A percentile compares a stretch with the other conserved stretches of the same genome.
Conservation (phyloP, 306 rosid species). For the Macrotyloma uniflorum region DNA sequence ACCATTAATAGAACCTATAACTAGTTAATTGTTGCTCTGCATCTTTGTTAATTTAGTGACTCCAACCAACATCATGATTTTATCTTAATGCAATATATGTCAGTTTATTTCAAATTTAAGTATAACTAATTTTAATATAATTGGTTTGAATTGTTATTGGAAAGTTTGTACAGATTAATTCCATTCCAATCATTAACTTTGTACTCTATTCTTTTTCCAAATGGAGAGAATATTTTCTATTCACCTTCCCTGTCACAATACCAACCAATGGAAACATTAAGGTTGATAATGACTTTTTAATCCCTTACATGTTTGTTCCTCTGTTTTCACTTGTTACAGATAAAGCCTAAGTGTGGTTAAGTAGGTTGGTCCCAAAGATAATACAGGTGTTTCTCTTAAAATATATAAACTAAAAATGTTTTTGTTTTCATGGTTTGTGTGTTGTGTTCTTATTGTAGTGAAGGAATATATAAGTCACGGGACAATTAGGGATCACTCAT, state of each 20-base stretch:
- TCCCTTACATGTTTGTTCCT: too few species aligned
- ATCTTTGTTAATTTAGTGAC: background rate
- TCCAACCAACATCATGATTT: background rate
- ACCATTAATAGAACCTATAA: background rate
- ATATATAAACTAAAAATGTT: too few species aligned
- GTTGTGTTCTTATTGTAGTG: background rate
- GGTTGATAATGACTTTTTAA: too few species aligned
- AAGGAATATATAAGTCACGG: slow-evolving; percentile 51
- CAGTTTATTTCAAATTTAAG: background rate
- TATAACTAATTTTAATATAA: background rate
- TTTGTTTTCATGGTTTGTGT: too few species aligned
- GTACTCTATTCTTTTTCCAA: too few species aligned
- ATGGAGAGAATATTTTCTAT: too few species aligned
- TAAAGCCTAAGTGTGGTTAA: too few species aligned
- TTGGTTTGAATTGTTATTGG: background rate
- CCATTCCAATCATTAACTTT: background rate
- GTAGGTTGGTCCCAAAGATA: too few species aligned
- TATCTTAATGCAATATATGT: background rate
- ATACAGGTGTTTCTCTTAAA: too few species aligned
- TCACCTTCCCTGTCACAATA: too few species aligned
- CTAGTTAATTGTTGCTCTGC: background rate
- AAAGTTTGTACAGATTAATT: background rate
- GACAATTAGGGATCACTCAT: slow-evolving; percentile 21
- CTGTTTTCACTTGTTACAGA: too few species aligned
- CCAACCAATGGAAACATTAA: too few species aligned